Evolutionary conservation across 2,329 filamentous ascomycete genomes (phyloP), one percentile per base, ranked within the genome.

Genomic region (Amesomyces nigricolor): DNA sequence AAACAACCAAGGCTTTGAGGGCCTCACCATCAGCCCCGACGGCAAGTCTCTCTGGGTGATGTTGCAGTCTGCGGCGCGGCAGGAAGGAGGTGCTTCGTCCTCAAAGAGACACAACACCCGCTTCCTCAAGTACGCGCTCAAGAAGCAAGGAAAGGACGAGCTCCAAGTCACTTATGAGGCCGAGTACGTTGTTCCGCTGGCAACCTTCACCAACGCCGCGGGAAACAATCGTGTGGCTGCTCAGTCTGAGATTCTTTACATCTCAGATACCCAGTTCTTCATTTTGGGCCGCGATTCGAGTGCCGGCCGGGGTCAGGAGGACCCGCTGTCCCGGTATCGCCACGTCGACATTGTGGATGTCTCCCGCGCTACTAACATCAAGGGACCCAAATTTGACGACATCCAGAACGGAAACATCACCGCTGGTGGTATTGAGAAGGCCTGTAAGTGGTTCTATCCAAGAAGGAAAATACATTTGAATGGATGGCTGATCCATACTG

Each of bases 1-100:
- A 53, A 89, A 90, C 68, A 90, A 90, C 68, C 85, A 88, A 66
- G 86, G 87, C n/a, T 81, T 89, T 47, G 87, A 90, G 68, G 86
- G 82, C 0, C 69, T 90, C 47, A 85, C 83, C 0, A 69, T 79
- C n/a, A 82, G 79, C 3, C 73, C 77, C 0, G 81, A 87, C 60
- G 83, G 85, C 9, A 82, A 80, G 58, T 80, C 75, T 2, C 72
- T 89, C 10, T 89, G 81, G 64, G 78, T 79, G 1, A 74, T 89
- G 54, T 72, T 88, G 19, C 86, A 91, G 66, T 82, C 81, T 1
- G 84, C 85, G 0, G 71, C 82, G 4, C 76, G 79, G 56, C 82
- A 86, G 63, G 67, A 68, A 5, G 66, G 66, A 17, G 66, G 64
- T 22, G 43, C 47, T 14, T 58, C 42, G 35, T 57, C 63, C 8